Percentiles rank a stretch among this genome's conserved stretches.
These are phyloP conservation scores for Anethum foeniculum DNA, from an alignment of 140 eudicot genomes.

Conservation along the genomic window DNA sequence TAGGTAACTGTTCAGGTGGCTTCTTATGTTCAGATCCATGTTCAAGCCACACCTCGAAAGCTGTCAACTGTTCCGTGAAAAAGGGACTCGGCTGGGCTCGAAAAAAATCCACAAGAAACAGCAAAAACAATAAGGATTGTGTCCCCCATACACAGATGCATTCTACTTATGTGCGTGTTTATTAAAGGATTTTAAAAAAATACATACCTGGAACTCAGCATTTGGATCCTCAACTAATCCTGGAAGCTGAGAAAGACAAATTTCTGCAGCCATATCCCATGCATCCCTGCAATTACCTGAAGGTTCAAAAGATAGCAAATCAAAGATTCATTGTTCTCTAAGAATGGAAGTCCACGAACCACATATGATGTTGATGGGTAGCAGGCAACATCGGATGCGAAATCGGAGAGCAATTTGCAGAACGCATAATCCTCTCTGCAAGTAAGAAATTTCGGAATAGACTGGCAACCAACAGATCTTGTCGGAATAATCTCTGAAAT, in stretches of 20 bases:
- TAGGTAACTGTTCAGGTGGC: constrained; percentile 96
- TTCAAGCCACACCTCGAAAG: constrained; percentile 97
- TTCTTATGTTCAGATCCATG: constrained; percentile 94
- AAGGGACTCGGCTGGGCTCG: constrained; percentile 79
- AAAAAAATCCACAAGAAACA: not conserved
- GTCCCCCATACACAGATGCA: not conserved
- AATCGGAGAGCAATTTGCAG: constrained; percentile 92
- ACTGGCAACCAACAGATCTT: constrained; percentile 94
- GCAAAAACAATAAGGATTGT: not conserved
- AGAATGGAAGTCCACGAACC: constrained; percentile 34
- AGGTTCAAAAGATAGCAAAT: constrained; percentile 14
- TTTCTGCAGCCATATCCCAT: constrained; percentile 99
- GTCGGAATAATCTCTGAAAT: constrained; percentile 87
- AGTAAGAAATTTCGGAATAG: constrained; percentile 80
- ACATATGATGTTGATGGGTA: constrained; percentile 99
- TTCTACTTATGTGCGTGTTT: not conserved
- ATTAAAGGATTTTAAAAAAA: not conserved
- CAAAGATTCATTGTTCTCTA: not conserved
- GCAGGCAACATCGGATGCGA: constrained; percentile 89
- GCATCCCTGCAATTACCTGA: constrained; percentile 61
- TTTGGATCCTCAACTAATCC: constrained; percentile 69
- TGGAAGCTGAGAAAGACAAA: constrained; percentile 91
- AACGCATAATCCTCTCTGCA: constrained; percentile 93
- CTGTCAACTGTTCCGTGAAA: constrained; percentile 85
- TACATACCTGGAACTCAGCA: constrained; percentile 79